Evolutionary conservation across 1,284 basidiomycete species (phyloP).

Genomic region (Takashimella koratensis): DNA sequence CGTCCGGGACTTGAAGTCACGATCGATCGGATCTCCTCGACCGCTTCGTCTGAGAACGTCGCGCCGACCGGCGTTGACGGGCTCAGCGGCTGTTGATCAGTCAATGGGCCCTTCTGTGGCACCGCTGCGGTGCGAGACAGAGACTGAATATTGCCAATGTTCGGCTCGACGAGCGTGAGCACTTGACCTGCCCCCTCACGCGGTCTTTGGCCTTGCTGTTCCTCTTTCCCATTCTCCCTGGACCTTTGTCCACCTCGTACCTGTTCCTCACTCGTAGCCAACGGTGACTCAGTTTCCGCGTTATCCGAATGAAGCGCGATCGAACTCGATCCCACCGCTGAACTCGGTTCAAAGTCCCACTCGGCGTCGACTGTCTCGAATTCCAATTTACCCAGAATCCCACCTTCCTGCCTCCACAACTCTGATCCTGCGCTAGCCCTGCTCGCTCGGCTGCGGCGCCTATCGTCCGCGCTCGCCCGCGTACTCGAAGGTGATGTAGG

Average conservation of each 20-base stretch:
- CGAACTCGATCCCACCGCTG: not conserved
- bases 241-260: too few species aligned
- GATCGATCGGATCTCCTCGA: not conserved
- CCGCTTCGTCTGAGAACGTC: not conserved
- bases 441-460: not conserved
- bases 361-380: constrained; percentile 5
- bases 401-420: constrained; percentile 16
- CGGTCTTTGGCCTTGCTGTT: too few species aligned
- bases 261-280: too few species aligned
- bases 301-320: not conserved
- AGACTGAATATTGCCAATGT: too few species aligned
- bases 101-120: too few species aligned
- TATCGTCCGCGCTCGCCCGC: not conserved
- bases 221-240: too few species aligned
- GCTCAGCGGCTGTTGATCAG: too few species aligned
- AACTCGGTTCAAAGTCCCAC: not conserved
- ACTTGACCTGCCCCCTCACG: too few species aligned
- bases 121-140: too few species aligned
- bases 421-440: not conserved
- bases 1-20: not conserved
- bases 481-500: not conserved
- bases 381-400: constrained; percentile 13
- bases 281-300: too few species aligned
- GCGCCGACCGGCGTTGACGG: not conserved
- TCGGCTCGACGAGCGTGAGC: too few species aligned